These are phyloP conservation scores for Pezicula radicicola DNA, from an alignment of 2,329 filamentous ascomycete genomes.

Conservation along the genomic window DNA sequence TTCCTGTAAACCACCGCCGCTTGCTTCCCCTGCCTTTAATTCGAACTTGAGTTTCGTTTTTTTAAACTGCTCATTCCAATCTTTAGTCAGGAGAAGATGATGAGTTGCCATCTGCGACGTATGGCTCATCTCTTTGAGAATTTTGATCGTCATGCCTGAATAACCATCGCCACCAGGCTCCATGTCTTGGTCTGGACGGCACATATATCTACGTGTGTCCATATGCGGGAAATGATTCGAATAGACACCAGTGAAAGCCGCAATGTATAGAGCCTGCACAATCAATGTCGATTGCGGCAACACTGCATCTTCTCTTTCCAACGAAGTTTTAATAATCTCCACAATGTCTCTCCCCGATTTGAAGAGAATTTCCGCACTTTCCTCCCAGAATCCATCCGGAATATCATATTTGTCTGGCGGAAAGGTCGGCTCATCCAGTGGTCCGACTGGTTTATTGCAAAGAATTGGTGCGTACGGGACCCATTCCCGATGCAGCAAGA, in stretches of 20 bases:
- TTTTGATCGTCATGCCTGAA: constrained; percentile 43
- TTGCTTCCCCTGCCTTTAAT: constrained; percentile 21
- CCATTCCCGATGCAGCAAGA: constrained; percentile 68
- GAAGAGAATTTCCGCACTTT: constrained; percentile 61
- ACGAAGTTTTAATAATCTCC: constrained; percentile 60
- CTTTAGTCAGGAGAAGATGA: constrained; percentile 50
- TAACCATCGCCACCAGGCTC: constrained; percentile 3
- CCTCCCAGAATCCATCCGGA: constrained; percentile 57
- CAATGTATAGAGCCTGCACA: constrained; percentile 65
- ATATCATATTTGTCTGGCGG: constrained; percentile 41
- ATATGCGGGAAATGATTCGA: constrained; percentile 65
- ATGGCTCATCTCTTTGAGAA: constrained; percentile 48
- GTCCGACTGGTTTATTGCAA: constrained; percentile 45
- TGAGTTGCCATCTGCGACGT: constrained; percentile 54
- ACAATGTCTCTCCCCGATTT: constrained; percentile 60
- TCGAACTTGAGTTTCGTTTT: constrained; percentile 28
- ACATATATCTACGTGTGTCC: constrained; percentile 56
- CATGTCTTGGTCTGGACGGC: constrained; percentile 29
- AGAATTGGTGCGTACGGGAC: constrained; percentile 62
- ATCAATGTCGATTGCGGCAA: constrained; percentile 65
- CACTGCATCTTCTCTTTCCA: constrained; percentile 47
- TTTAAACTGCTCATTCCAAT: constrained; percentile 41
- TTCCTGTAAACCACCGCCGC: constrained; percentile 51
- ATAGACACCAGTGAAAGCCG: constrained; percentile 64
- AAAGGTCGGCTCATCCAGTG: constrained; percentile 57